These are phyloP conservation scores for Selaginella moellendorffii DNA, from an alignment of 75 land plant species.

Conservation along the genomic window DNA sequence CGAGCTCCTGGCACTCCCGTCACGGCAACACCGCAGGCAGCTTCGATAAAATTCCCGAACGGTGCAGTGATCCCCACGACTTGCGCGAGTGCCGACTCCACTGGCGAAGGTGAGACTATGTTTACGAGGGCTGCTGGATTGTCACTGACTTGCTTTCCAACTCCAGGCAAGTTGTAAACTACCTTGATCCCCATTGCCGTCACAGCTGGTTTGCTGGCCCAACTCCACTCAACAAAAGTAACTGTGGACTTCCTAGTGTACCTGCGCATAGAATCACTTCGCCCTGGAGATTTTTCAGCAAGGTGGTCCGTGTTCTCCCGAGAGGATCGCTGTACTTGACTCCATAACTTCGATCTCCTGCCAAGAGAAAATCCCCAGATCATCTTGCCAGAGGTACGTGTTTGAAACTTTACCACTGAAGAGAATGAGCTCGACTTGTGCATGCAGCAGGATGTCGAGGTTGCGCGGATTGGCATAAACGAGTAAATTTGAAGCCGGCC, in stretches of 20 bases:
- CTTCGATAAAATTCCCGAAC: conserved; percentile 55
- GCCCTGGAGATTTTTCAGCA: conserved; percentile 21
- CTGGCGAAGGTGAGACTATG: conserved; percentile 37
- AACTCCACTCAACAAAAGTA: conserved; percentile 69
- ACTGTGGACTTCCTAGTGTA: conserved; percentile 74
- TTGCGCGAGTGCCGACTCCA: conserved; percentile 46
- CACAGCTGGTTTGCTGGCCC: conserved; percentile 45
- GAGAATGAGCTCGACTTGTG: conserved; percentile 33
- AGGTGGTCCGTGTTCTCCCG: conserved; percentile 38
- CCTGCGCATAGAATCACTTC: conserved; percentile 66
- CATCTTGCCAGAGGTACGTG: not conserved
- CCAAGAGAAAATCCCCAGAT: not conserved
- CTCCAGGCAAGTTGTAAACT: conserved; percentile 24
- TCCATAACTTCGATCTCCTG: conserved; percentile 15
- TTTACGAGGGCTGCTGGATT: conserved; percentile 64
- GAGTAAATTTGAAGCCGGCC: conserved; percentile 71
- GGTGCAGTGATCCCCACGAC: conserved; percentile 57
- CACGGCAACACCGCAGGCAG: conserved; percentile 40
- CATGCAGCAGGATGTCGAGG: conserved; percentile 41
- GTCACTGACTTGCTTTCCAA: conserved; percentile 70
- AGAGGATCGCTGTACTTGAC: conserved; percentile 38
- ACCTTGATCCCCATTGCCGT: conserved; percentile 28
- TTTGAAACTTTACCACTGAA: conserved; percentile 15
- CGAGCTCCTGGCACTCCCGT: not conserved
- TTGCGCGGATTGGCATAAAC: conserved; percentile 37